A percentile compares a stretch with the other conserved stretches of the same genome.
phyloP scores from a whole-genome alignment of 2,329 filamentous ascomycete genomes.

The Scleromitrula shiraiana region DNA sequence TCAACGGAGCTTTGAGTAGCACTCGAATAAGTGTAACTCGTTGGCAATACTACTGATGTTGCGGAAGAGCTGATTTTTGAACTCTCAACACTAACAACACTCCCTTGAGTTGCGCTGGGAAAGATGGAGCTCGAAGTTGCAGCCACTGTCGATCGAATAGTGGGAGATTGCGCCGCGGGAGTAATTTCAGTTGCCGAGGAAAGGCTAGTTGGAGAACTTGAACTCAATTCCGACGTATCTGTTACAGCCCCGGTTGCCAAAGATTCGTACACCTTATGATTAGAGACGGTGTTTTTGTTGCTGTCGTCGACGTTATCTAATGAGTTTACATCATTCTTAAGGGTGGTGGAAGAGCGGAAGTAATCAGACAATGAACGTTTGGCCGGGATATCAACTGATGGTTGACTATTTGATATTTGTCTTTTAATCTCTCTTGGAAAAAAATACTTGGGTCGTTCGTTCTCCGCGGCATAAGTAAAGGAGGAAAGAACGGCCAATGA shows the following conservation, averaged over 20 bases:
- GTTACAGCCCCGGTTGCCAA: too few relatives aligned
- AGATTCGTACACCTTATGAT: too few relatives aligned
- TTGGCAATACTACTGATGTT: background rate
- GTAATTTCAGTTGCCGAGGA: too few relatives aligned
- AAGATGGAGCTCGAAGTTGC: background rate
- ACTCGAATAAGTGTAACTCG: background rate
- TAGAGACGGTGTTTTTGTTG: constrained; percentile 1
- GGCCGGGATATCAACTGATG: constrained; percentile 11
- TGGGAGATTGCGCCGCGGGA: background rate
- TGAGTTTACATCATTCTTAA: background rate
- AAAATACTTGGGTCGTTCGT: constrained; percentile 45
- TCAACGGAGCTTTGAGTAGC: background rate
- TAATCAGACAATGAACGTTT: too few relatives aligned
- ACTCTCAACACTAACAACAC: too few relatives aligned
- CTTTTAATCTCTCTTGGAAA: constrained; percentile 50
- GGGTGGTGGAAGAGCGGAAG: too few relatives aligned
- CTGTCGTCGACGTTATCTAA: background rate
- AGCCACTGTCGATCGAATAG: background rate
- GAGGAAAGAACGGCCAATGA: constrained; percentile 41
- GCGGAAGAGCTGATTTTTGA: background rate
- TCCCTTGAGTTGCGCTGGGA: background rate
- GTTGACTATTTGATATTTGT: constrained; percentile 30
- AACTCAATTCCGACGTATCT: background rate
- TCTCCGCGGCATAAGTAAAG: constrained; percentile 38
- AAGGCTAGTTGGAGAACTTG: background rate